Evolutionary conservation across 306 rosid genomes (phyloP).

Genomic region (Rosa multiflora): DNA sequence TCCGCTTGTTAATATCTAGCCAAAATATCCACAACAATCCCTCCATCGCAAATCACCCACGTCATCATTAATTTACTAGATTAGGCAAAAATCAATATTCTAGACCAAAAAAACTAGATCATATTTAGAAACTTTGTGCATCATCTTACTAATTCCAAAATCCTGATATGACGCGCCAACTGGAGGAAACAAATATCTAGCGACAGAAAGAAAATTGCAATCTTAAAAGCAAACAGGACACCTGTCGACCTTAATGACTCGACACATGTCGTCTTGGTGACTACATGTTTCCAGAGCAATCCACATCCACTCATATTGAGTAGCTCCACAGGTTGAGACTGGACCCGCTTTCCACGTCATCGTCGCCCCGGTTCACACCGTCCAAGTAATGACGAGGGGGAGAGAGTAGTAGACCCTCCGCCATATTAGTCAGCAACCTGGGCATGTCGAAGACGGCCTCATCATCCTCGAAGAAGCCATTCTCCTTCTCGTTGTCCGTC

Average conservation of each 20-base stretch:
- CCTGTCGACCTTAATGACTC: not conserved
- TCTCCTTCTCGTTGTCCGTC: not conserved
- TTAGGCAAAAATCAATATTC: too few species aligned
- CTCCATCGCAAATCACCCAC: too few species aligned
- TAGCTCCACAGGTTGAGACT: conserved; percentile 16
- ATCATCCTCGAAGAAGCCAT: conserved; percentile 24
- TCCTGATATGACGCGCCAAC: not conserved
- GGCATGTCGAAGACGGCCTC: conserved; percentile 38
- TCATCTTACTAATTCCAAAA: too few species aligned
- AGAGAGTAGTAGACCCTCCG: conserved; percentile 54
- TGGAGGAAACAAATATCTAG: not conserved
- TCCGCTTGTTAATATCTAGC: too few species aligned
- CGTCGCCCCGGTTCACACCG: not conserved
- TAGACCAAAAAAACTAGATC: too few species aligned
- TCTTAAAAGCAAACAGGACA: not conserved
- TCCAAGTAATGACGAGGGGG: conserved; percentile 23
- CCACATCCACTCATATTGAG: not conserved
- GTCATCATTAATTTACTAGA: too few species aligned
- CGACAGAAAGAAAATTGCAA: not conserved
- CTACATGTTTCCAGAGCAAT: not conserved
- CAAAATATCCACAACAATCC: too few species aligned
- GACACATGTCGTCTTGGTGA: not conserved
- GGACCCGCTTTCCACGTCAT: conserved; percentile 24
- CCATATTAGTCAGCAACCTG: conserved; percentile 42
- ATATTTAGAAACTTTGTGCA: too few species aligned